Evolutionary conservation across 2,329 filamentous ascomycete species (phyloP).

Genomic region (Paecilomyces sp.): DNA sequence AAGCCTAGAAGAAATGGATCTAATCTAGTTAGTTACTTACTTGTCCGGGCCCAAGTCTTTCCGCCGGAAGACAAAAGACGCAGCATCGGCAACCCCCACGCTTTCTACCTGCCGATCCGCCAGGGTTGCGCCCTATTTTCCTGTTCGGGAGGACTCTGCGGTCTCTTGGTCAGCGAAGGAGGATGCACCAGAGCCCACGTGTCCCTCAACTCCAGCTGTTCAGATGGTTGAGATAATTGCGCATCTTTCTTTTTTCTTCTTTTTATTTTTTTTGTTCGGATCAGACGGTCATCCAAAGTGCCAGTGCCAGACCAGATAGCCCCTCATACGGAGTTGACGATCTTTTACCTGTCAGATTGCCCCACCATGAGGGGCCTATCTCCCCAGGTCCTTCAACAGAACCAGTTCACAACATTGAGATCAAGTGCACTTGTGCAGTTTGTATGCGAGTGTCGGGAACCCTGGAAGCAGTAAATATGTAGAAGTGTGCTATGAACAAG

Average conservation of each 20-base stretch:
- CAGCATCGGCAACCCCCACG: constrained; percentile 7
- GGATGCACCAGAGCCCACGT: neutral
- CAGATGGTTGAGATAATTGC: neutral
- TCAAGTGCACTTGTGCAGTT: neutral
- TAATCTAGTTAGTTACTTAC: neutral
- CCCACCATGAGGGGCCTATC: neutral
- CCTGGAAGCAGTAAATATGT: no score
- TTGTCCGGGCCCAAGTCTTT: neutral
- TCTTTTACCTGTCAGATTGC: neutral
- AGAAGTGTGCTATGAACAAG: no score
- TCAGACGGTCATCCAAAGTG: no score
- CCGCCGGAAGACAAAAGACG: constrained; percentile 16
- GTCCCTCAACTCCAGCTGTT: neutral
- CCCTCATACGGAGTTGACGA: neutral
- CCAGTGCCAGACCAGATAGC: neutral
- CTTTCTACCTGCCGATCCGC: neutral
- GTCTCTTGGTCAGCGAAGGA: neutral
- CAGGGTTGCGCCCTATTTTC: neutral
- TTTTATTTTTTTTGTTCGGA: neutral
- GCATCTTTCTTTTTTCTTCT: neutral
- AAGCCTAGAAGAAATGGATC: neutral
- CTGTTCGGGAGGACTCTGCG: neutral
- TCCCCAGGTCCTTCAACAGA: neutral
- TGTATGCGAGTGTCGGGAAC: no score
- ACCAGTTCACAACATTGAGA: neutral